Base-by-base conservation (phyloP, 2,329 filamentous ascomycete genomes). In the Ceratocystis variospora region DNA sequence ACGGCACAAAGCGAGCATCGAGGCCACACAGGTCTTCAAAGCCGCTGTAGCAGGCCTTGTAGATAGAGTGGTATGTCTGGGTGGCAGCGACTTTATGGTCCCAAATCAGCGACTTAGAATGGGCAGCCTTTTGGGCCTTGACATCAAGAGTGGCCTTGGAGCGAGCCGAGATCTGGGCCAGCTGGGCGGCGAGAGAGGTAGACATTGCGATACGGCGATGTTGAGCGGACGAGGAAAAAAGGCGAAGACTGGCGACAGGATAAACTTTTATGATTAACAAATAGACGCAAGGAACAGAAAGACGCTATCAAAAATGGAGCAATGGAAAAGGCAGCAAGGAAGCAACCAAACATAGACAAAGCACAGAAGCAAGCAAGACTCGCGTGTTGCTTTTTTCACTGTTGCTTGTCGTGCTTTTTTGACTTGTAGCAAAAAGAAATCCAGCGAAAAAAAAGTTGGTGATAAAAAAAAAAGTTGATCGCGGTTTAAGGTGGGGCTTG, bases 101-200 rank as follows among this genome's bases (percentile, higher is more conserved):
- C 79, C 96, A 99, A 68, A 99, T 89, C 69, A 99, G 79, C 64
- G 94, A 99, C 76, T 96, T 93, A 70, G 90, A 90, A 77, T 99
- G 94, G 69, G 90, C 86, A 68, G 88, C 85, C 76, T 91, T 93
- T 78, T 96, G 91, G 72, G 92, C 90, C 77, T 95, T 96, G 71
- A 96, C 82, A 74, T 97, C 90, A 72, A 97, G 84, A 71, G 93
- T 88, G 74, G 92, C 87, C 71, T 92, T 96, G 72, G 90, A 96
- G 73, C 89, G 89, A 70, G 88, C 87, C 71, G 92, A 90, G 74
- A 99, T 92, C 74, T 90, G 86, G 80, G 92, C 90, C 79, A 99
- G 81, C 83, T 99, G 95, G 79, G 90, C 86, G 77, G 93, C 89
- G 71, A 99, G 87, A 74, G 90, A 87, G 68, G 91, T 90, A 72